These are phyloP conservation scores for Teratosphaeria viscida DNA, from an alignment of 2,329 filamentous ascomycete species.

Conservation along the genomic window DNA sequence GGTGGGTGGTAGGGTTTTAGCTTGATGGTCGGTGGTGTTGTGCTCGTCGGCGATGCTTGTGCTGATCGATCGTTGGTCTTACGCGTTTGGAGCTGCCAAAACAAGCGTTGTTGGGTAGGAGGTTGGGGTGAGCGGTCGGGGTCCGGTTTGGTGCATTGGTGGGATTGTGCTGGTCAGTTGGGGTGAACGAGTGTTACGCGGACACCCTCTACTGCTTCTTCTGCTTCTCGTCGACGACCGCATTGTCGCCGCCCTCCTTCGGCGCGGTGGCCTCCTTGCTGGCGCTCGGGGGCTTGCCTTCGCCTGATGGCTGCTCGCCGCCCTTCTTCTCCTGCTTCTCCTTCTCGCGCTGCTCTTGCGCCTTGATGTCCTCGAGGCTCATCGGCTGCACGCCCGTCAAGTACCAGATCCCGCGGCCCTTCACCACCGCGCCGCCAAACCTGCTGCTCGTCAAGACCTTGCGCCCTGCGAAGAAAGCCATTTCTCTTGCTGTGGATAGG, in stretches of 20 bases:
- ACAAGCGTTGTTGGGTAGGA: neutral
- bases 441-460: neutral
- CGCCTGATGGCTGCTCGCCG: neutral
- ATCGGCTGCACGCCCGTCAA: neutral
- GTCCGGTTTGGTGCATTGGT: neutral
- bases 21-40: neutral
- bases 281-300: neutral
- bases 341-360: neutral
- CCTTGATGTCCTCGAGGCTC: neutral
- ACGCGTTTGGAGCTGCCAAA: neutral
- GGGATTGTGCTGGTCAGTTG: neutral
- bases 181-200: neutral
- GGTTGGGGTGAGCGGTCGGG: neutral
- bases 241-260: neutral
- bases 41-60: neutral
- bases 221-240: neutral
- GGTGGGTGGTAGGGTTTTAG: neutral
- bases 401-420: neutral
- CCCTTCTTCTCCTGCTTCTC: neutral
- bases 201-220: neutral
- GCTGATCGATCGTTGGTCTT: neutral
- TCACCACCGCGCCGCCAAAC: neutral
- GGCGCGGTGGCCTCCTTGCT: neutral
- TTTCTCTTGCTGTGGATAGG: neutral
- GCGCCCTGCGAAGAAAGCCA: neutral